Evolutionary conservation across 164 flowering plant species (phyloP).

Genomic region (Vitis cinerea): DNA sequence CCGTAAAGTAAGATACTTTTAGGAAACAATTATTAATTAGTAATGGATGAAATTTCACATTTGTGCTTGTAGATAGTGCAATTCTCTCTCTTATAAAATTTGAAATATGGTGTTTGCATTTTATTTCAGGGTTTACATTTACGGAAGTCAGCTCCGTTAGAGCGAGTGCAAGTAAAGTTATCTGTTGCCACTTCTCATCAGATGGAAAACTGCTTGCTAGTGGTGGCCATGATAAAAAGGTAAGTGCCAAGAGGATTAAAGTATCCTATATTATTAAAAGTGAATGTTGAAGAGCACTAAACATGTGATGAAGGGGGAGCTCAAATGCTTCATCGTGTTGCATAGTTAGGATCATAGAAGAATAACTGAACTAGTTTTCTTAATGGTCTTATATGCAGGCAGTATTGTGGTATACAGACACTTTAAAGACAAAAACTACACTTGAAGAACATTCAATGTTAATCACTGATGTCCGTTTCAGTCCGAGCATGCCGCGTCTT

Average conservation of each 20-base stretch:
- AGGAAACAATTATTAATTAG: too few relatives aligned
- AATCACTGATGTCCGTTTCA: slow-evolving; percentile 82
- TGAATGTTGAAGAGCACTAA: too few relatives aligned
- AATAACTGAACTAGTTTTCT: not conserved
- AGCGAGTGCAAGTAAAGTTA: slow-evolving; percentile 83
- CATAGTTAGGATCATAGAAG: not conserved
- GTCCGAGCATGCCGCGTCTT: slow-evolving; percentile 69
- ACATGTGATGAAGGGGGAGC: too few relatives aligned
- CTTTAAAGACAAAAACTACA: slow-evolving; percentile 45
- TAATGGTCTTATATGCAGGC: slow-evolving; percentile 42
- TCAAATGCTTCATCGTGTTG: too few relatives aligned
- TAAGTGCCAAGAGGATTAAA: slow-evolving; percentile 11
- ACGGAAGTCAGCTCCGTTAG: slow-evolving; percentile 58
- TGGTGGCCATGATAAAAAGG: slow-evolving; percentile 98
- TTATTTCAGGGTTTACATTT: slow-evolving; percentile 69
- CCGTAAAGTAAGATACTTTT: too few relatives aligned
- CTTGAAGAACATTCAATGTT: slow-evolving; percentile 66
- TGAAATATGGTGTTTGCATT: not conserved
- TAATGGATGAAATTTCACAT: too few relatives aligned
- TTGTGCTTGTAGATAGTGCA: too few relatives aligned
- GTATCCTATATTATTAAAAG: too few relatives aligned
- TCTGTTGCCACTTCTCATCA: slow-evolving; percentile 91
- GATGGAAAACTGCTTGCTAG: slow-evolving; percentile 95
- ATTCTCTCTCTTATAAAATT: too few relatives aligned
- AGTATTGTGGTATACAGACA: slow-evolving; percentile 64